These are phyloP conservation scores for Tolypocladium endophyticum DNA, from an alignment of 2,329 filamentous ascomycete genomes.

Conservation along the genomic window DNA sequence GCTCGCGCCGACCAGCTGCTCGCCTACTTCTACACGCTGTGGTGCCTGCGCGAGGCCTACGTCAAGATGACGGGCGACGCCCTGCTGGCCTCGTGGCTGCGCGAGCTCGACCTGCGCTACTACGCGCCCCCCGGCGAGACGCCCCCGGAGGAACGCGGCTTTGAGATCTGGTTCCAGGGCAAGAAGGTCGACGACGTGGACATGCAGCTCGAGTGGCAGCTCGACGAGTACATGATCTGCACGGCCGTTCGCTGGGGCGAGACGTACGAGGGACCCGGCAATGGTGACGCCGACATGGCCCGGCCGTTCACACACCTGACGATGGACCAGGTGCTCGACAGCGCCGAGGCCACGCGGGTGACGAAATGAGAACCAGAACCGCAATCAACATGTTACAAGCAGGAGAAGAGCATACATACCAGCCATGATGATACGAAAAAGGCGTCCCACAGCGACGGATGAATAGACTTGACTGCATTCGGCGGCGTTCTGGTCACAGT, in stretches of 20 bases:
- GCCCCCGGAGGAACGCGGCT: slow-evolving; percentile 3
- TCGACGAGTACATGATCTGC: slow-evolving; percentile 45
- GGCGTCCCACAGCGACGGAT: not conserved
- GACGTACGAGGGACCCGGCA: slow-evolving; percentile 21
- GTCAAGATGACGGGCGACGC: slow-evolving; percentile 78
- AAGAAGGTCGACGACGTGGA: slow-evolving; percentile 21
- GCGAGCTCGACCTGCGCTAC: slow-evolving; percentile 55
- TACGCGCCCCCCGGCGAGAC: slow-evolving; percentile 44
- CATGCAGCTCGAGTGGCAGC: slow-evolving; percentile 23
- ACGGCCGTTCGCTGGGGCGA: slow-evolving; percentile 29
- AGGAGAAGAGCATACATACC: not conserved
- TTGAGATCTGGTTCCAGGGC: slow-evolving; percentile 21
- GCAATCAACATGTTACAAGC: not conserved
- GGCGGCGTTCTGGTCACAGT: not conserved
- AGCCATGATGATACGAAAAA: not conserved
- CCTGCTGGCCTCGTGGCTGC: slow-evolving; percentile 62
- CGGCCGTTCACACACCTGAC: slow-evolving; percentile 5
- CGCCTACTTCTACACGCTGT: slow-evolving; percentile 64
- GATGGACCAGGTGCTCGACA: slow-evolving; percentile 33
- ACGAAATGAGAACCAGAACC: not conserved
- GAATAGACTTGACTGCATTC: not conserved
- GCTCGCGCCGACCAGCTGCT: slow-evolving; percentile 42
- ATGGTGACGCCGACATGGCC: slow-evolving; percentile 32
- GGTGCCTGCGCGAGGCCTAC: slow-evolving; percentile 72
- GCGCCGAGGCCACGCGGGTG: slow-evolving; percentile 24